Conservation (phyloP, 768 basidiomycete genomes). For the Mycena crocata region DNA sequence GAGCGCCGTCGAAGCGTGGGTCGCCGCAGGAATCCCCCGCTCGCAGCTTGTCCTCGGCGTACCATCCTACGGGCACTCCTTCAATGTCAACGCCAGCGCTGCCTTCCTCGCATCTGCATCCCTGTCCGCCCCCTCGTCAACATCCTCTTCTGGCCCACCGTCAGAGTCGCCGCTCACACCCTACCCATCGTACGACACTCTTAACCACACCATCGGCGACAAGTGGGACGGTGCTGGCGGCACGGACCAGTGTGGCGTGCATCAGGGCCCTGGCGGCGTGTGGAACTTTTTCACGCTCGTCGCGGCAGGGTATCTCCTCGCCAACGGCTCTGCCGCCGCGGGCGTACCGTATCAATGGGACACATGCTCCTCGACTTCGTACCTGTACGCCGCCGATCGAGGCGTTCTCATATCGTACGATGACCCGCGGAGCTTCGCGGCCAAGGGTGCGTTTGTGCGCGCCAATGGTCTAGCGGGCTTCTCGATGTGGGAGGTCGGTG, state of each 20-base stretch:
- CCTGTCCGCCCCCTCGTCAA: neutral
- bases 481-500: constrained; percentile 79
- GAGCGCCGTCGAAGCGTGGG: constrained; percentile 80
- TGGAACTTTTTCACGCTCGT: constrained; percentile 78
- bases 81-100: constrained; percentile 56
- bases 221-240: constrained; percentile 68
- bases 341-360: constrained; percentile 70
- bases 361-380: constrained; percentile 71
- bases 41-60: constrained; percentile 83
- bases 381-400: constrained; percentile 61
- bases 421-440: constrained; percentile 54
- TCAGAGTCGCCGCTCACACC: constrained; percentile 49
- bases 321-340: constrained; percentile 57
- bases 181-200: constrained; percentile 66
- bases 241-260: constrained; percentile 67
- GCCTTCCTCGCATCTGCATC: constrained; percentile 55
- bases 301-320: constrained; percentile 62
- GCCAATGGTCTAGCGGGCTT: constrained; percentile 67
- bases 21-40: constrained; percentile 78
- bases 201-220: constrained; percentile 66
- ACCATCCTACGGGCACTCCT: constrained; percentile 86
- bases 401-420: constrained; percentile 62
- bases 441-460: constrained; percentile 71
- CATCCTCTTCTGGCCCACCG: neutral
- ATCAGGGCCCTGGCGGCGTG: constrained; percentile 61